Percentiles rank a stretch among this genome's conserved stretches.
Evolutionary conservation across 768 basidiomycete species (phyloP).

Genomic region (Russula dissimulans): DNA sequence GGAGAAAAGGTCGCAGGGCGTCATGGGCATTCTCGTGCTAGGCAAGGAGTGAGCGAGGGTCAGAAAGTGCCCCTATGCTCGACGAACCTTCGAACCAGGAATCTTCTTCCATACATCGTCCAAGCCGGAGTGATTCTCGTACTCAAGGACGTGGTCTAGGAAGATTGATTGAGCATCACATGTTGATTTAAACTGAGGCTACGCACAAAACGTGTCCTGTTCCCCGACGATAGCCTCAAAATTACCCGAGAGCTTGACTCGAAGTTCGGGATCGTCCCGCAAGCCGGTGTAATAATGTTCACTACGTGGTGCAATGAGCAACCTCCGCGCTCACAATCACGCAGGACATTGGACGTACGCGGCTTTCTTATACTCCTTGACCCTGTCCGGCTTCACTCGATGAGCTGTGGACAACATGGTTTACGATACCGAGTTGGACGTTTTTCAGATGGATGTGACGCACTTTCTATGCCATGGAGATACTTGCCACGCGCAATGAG

Average conservation of each 20-base stretch:
- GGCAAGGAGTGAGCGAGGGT: not conserved
- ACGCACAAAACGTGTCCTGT: conserved; percentile 71
- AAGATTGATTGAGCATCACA: not conserved
- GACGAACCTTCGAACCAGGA: conserved; percentile 52
- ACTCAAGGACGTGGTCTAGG: conserved; percentile 72
- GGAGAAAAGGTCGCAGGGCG: conserved; percentile 68
- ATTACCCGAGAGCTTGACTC: conserved; percentile 85
- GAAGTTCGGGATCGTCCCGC: conserved; percentile 58
- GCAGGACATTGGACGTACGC: conserved; percentile 45
- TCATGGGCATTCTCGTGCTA: conserved; percentile 63
- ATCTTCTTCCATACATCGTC: conserved; percentile 67
- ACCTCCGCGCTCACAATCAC: not conserved
- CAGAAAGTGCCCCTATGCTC: not conserved
- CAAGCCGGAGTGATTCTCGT: conserved; percentile 86
- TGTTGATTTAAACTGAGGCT: not conserved
- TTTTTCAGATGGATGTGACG: conserved; percentile 22
- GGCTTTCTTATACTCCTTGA: conserved; percentile 78
- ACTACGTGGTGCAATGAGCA: conserved; percentile 31
- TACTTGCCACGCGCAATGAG: conserved; percentile 92
- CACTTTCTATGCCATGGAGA: conserved; percentile 83
- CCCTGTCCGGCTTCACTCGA: conserved; percentile 70
- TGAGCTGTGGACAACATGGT: conserved; percentile 48
- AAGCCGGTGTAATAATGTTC: conserved; percentile 80
- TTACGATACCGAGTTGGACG: not conserved
- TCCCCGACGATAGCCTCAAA: conserved; percentile 91